A percentile compares a stretch with the other conserved stretches of the same genome.
These are phyloP conservation scores for Leccinum broughii DNA, from an alignment of 768 basidiomycete genomes.

Conservation along the genomic window DNA sequence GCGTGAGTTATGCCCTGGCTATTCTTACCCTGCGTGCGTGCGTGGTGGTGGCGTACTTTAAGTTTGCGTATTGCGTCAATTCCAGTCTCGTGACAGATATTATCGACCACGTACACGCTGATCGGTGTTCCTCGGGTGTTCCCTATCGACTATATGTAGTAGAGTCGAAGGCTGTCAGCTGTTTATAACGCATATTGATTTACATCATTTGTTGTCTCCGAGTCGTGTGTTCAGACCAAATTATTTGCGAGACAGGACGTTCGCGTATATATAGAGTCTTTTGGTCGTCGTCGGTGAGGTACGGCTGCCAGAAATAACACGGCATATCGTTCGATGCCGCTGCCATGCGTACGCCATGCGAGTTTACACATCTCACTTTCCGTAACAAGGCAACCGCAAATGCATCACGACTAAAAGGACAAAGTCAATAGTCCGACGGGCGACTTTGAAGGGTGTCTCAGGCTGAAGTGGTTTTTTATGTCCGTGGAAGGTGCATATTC, in stretches of 20 bases:
- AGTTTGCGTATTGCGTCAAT: background rate
- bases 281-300: background rate
- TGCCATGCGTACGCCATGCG: background rate
- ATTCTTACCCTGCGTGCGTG: background rate
- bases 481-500: background rate
- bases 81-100: background rate
- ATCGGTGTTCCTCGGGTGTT: background rate
- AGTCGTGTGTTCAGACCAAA: background rate
- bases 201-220: background rate
- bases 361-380: background rate
- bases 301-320: background rate
- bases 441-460: background rate
- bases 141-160: background rate
- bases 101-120: constrained; percentile 1
- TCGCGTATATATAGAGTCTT: background rate
- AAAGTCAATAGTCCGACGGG: background rate
- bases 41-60: background rate
- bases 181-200: background rate
- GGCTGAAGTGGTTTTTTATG: background rate
- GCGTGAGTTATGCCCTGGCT: background rate
- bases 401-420: background rate
- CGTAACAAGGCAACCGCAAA: background rate
- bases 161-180: background rate
- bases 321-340: background rate
- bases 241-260: background rate